Evolutionary conservation across 2,329 filamentous ascomycete species (phyloP).

Genomic region (Trichoderma breve): DNA sequence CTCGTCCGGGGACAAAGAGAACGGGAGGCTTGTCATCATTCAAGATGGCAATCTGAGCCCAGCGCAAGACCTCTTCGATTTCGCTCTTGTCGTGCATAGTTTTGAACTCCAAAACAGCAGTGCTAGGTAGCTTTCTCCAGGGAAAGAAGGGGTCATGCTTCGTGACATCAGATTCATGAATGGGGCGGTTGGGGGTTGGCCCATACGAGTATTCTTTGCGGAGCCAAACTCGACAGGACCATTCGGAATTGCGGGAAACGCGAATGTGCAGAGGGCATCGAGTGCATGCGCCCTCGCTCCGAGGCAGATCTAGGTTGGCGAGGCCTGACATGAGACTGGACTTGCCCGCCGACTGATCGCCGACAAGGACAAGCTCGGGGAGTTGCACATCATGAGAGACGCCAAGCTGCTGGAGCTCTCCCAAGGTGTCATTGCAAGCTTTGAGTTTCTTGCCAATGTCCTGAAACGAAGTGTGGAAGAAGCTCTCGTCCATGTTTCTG

Average conservation of each 20-base stretch:
- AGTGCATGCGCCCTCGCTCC: slow-evolving; percentile 69
- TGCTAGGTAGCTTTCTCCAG: slow-evolving; percentile 55
- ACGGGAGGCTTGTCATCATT: slow-evolving; percentile 59
- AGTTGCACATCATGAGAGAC: slow-evolving; percentile 69
- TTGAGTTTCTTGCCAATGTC: slow-evolving; percentile 64
- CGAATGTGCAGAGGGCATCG: slow-evolving; percentile 79
- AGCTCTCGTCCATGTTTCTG: slow-evolving; percentile 36
- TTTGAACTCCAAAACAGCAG: slow-evolving; percentile 58
- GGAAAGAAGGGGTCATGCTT: slow-evolving; percentile 58
- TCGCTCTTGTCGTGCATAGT: slow-evolving; percentile 58
- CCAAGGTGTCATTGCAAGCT: slow-evolving; percentile 63
- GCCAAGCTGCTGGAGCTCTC: slow-evolving; percentile 67
- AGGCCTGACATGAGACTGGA: slow-evolving; percentile 66
- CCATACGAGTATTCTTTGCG: slow-evolving; percentile 61
- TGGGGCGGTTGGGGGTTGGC: slow-evolving; percentile 38
- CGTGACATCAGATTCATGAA: slow-evolving; percentile 49
- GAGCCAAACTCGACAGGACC: slow-evolving; percentile 67
- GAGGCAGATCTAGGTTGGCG: slow-evolving; percentile 68
- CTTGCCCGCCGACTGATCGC: slow-evolving; percentile 84
- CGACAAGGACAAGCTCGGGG: slow-evolving; percentile 78
- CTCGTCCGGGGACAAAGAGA: slow-evolving; percentile 54
- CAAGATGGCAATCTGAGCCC: slow-evolving; percentile 74
- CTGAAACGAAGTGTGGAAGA: slow-evolving; percentile 44
- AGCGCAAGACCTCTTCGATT: slow-evolving; percentile 66
- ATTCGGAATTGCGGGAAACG: slow-evolving; percentile 56